These are phyloP conservation scores for Starmera stellimalicola DNA, from an alignment of 1,139 yeast species.

Conservation along the genomic window DNA sequence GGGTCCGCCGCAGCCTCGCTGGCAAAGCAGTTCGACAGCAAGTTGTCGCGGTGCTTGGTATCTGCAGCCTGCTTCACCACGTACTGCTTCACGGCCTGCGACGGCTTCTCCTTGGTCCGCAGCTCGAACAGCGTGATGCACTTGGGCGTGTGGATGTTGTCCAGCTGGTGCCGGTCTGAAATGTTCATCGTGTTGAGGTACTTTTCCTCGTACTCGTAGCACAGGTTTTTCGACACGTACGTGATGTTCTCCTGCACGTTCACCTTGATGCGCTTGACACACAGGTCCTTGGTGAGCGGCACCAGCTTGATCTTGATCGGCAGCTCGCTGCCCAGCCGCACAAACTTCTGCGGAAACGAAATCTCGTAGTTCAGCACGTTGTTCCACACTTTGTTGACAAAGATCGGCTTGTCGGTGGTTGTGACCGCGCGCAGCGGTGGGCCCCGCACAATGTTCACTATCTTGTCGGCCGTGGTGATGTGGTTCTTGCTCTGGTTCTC, in stretches of 20 bases:
- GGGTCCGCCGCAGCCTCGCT: conserved; percentile 5
- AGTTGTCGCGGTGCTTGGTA: conserved; percentile 33
- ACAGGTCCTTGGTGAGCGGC: conserved; percentile 61
- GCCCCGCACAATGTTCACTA: conserved; percentile 42
- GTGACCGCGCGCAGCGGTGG: conserved; percentile 77
- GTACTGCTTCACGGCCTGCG: conserved; percentile 48
- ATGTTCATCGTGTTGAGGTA: conserved; percentile 17
- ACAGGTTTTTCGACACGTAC: conserved; percentile 47
- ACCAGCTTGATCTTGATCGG: conserved; percentile 58
- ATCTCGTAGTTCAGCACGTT: conserved; percentile 71
- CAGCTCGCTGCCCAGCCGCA: conserved; percentile 57
- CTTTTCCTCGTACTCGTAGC: conserved; percentile 50
- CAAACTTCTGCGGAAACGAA: conserved; percentile 66
- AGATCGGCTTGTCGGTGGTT: conserved; percentile 71
- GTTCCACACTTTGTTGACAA: conserved; percentile 78
- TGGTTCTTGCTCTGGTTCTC: conserved; percentile 12
- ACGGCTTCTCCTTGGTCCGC: conserved; percentile 39
- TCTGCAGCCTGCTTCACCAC: conserved; percentile 48
- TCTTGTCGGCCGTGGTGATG: conserved; percentile 14
- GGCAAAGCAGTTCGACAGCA: conserved; percentile 49
- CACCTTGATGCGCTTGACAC: conserved; percentile 62
- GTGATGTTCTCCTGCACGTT: conserved; percentile 67
- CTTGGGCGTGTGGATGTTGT: too few species aligned
- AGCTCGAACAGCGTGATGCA: conserved; percentile 53
- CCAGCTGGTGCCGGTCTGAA: too few species aligned